These are phyloP conservation scores for Artemisia tridentata DNA, from an alignment of 129 eudicot genomes.

Conservation along the genomic window DNA sequence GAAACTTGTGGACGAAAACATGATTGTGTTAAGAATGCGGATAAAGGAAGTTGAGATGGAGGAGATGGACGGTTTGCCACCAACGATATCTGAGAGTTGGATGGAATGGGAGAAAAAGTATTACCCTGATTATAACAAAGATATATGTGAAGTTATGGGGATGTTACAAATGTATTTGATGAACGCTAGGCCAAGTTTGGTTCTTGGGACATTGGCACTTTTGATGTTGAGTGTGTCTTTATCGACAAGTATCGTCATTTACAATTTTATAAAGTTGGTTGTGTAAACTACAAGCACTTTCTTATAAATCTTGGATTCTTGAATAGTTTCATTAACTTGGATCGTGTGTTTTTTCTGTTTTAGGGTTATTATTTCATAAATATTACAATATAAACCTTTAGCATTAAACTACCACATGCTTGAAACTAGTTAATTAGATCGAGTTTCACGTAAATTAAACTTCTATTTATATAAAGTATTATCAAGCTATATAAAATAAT, in stretches of 20 bases:
- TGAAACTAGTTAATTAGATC: too few species aligned
- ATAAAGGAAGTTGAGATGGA: constrained; percentile 40
- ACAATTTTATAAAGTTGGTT: constrained; percentile 29
- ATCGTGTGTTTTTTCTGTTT: too few species aligned
- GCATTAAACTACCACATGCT: too few species aligned
- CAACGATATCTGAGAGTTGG: constrained; percentile 38
- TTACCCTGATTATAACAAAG: constrained; percentile 40
- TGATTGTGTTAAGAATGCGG: constrained; percentile 56
- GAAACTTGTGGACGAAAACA: constrained; percentile 51
- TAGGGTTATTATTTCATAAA: too few species aligned
- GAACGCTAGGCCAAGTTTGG: constrained; percentile 69
- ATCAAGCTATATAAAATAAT: too few species aligned
- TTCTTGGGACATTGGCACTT: constrained; percentile 40
- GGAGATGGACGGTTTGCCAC: constrained; percentile 19
- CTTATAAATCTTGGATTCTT: neutral
- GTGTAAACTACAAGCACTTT: neutral
- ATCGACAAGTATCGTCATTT: constrained; percentile 29
- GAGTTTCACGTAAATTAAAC: too few species aligned
- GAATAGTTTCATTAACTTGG: too few species aligned
- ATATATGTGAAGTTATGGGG: constrained; percentile 43
- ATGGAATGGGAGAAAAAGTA: constrained; percentile 66
- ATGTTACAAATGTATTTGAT: constrained; percentile 50
- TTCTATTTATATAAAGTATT: too few species aligned
- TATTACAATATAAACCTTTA: too few species aligned
- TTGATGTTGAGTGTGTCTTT: constrained; percentile 36